phyloP scores from a whole-genome alignment of 768 basidiomycete species.

The Holtermanniella nyarrowii region DNA sequence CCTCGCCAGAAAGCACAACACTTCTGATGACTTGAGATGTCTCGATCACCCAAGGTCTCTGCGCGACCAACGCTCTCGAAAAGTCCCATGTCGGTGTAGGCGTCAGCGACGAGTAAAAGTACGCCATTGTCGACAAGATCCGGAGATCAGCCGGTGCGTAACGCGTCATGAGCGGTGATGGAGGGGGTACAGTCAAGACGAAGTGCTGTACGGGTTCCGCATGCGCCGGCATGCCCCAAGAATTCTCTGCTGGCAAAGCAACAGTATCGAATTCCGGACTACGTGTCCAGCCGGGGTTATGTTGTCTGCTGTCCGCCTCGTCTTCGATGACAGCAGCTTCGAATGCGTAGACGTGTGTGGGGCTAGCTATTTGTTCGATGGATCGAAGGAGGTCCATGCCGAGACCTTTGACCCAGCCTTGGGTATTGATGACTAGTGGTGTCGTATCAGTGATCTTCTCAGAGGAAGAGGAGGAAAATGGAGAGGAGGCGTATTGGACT shows the following conservation, averaged over 20 bases:
- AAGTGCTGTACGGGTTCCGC: background rate
- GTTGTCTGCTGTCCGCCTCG: conserved; percentile 1
- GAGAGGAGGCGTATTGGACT: conserved; percentile 43
- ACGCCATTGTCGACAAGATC: conserved; percentile 59
- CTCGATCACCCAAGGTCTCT: conserved; percentile 63
- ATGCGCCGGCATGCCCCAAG: conserved; percentile 14
- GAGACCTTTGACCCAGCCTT: conserved; percentile 93
- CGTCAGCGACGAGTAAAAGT: conserved; percentile 55
- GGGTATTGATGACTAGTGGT: conserved; percentile 86
- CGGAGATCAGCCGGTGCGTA: conserved; percentile 62
- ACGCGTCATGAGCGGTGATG: conserved; percentile 45
- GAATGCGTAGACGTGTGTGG: conserved; percentile 51
- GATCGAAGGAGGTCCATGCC: conserved; percentile 65
- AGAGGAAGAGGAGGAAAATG: background rate
- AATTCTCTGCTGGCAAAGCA: conserved; percentile 3
- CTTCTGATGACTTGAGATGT: conserved; percentile 51
- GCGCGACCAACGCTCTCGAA: conserved; percentile 55
- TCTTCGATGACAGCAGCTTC: conserved; percentile 9
- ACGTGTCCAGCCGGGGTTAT: conserved; percentile 17
- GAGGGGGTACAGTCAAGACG: conserved; percentile 46
- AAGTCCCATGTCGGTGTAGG: conserved; percentile 59
- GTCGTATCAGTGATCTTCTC: conserved; percentile 50
- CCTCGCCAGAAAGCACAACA: conserved; percentile 61
- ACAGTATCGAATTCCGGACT: conserved; percentile 9
- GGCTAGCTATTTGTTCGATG: conserved; percentile 58